Base-by-base conservation (phyloP, 495 filamentous ascomycete species). In the Bacidia rubella region DNA sequence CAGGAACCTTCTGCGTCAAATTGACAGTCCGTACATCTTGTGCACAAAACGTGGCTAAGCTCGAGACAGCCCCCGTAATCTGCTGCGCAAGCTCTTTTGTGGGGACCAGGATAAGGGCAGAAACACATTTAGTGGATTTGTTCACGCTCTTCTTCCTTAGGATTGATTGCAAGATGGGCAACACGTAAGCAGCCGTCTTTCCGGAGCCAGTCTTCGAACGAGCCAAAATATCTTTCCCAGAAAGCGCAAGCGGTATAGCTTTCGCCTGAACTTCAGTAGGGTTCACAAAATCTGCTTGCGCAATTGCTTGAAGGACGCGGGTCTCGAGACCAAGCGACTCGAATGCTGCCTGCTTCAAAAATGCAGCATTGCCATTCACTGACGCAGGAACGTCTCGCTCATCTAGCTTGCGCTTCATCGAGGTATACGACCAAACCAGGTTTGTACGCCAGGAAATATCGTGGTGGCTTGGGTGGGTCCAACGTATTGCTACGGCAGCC, bases 151-250 rank as follows among this genome's bases (percentile, higher is more conserved):
- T 95, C 49, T 75, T 76, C 59, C 79, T 81, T 11, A 98, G 73
- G 49, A 95, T 86, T 21, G 74, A 71, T 57, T 94, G 83, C 38
- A 97, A 67, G 38, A 95, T 75, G 1, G 92, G 92, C 23, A 97
- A 75, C n/a, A 95, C 72, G 67, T 98, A 98, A 48, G 92, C 92
- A n/a, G 86, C 85, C 3, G 92, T 98, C 70, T 98, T 98, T 44
- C 92, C 90, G 19, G 88, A 92, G 24, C 90, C 90, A 19, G 90
- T 96, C 67, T 88, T 92, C 40, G 90, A 84, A 57, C 86, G 86
- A 48, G 87, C 81, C 42, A 97, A 68, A 52, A 98, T 82, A 74
- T 96, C 90, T 61, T 85, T 84, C 17, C 92, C 92, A 53, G 87
- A 81, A n/a, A 96, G 71, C 24, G 87, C 86, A 42, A 96, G 68